Percentiles rank a stretch among this genome's conserved stretches.
Conservation (phyloP, 257 asterid species). For the Solanum sitiens region DNA sequence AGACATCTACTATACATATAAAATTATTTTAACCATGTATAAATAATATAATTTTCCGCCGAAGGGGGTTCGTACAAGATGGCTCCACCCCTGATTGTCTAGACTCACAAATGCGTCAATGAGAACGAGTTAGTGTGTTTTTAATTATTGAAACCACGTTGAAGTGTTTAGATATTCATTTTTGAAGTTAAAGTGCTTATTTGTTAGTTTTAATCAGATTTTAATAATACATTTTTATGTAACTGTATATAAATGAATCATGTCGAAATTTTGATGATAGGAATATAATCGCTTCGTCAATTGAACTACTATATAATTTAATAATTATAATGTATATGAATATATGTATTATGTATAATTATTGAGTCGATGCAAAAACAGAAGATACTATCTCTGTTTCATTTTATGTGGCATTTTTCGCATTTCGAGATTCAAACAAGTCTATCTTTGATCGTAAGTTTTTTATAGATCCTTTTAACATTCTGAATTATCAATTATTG, state of each 20-base stretch:
- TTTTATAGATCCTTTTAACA: too few species aligned
- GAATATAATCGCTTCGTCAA: not conserved
- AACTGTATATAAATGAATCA: not conserved
- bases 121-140: too few species aligned
- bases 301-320: not conserved
- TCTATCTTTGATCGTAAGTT: not conserved
- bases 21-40: too few species aligned
- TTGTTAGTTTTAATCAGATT: not conserved
- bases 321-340: too few species aligned
- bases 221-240: not conserved
- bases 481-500: too few species aligned
- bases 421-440: too few species aligned
- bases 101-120: too few species aligned
- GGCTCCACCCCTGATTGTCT: too few species aligned
- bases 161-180: not conserved
- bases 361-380: not conserved
- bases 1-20: too few species aligned
- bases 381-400: not conserved
- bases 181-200: fast-evolving
- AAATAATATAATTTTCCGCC: too few species aligned
- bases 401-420: not conserved
- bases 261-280: not conserved
- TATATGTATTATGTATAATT: not conserved
- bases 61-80: too few species aligned
- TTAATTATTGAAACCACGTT: not conserved